A percentile compares a stretch with the other conserved stretches of the same genome.
Evolutionary conservation across 208 protist genomes (phyloP).

Genomic region (Trichomonas gallinae): DNA sequence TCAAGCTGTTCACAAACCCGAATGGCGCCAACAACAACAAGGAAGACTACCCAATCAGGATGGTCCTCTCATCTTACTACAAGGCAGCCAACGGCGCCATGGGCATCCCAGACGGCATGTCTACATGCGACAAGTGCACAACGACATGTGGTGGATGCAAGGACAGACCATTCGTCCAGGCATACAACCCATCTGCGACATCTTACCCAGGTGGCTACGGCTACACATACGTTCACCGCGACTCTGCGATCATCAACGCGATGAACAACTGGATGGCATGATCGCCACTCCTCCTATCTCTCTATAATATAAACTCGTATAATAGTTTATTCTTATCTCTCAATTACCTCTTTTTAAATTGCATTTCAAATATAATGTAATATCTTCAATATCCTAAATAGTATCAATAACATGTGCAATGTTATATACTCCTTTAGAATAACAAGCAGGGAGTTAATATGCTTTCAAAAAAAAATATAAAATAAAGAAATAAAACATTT

Average conservation of each 20-base stretch:
- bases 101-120: constrained; percentile 46
- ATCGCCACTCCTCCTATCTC: too few relatives aligned
- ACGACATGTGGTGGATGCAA: constrained; percentile 27
- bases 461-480: neutral
- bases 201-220: constrained; percentile 33
- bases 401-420: too few relatives aligned
- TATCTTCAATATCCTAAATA: too few relatives aligned
- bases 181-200: constrained; percentile 33
- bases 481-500: neutral
- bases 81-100: constrained; percentile 25
- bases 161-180: constrained; percentile 28
- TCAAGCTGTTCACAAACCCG: constrained; percentile 44
- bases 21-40: constrained; percentile 17
- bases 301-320: constrained; percentile 23
- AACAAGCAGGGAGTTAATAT: too few relatives aligned
- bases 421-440: too few relatives aligned
- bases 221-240: constrained; percentile 52
- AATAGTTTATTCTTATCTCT: neutral
- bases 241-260: constrained; percentile 42
- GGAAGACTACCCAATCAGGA: constrained; percentile 44
- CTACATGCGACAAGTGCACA: constrained; percentile 38
- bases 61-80: constrained; percentile 44
- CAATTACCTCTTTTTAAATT: too few relatives aligned
- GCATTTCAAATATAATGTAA: too few relatives aligned
- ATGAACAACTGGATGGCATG: constrained; percentile 50